These are phyloP conservation scores for Conticribra weissflogii DNA, from an alignment of 108 stramenopile genomes.

Conservation along the genomic window DNA sequence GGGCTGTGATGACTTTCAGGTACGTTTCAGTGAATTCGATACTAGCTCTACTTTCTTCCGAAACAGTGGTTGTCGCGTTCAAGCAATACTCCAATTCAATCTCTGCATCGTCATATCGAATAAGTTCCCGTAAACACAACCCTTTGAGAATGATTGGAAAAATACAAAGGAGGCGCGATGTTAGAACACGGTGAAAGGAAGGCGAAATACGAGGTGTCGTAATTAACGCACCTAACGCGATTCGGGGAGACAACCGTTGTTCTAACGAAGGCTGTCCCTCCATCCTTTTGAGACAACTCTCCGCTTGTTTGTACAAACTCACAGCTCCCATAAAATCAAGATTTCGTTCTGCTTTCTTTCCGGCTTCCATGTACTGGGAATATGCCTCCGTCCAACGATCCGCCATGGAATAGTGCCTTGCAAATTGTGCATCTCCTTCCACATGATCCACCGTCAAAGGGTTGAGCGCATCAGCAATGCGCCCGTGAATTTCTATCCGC, in stretches of 20 bases:
- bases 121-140: slow-evolving; percentile 31
- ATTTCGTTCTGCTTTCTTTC: slow-evolving; percentile 27
- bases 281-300: slow-evolving; percentile 9
- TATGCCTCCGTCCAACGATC: slow-evolving; percentile 36
- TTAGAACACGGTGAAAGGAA: too few relatives aligned
- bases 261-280: slow-evolving; percentile 6
- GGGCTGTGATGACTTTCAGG: slow-evolving; percentile 30
- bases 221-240: too few relatives aligned
- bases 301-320: slow-evolving; percentile 36
- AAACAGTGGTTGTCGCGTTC: slow-evolving; percentile 15
- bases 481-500: slow-evolving; percentile 31
- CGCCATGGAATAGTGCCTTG: slow-evolving; percentile 32
- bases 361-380: slow-evolving; percentile 44
- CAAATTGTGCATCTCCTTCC: slow-evolving; percentile 16
- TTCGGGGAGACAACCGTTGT: slow-evolving; percentile 17
- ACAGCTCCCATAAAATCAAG: slow-evolving; percentile 29
- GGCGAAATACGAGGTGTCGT: too few relatives aligned
- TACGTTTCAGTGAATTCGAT: slow-evolving; percentile 12
- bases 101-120: slow-evolving; percentile 42
- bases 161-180: too few relatives aligned
- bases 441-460: slow-evolving; percentile 4
- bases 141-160: too few relatives aligned
- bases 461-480: slow-evolving; percentile 21
- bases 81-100: slow-evolving; percentile 31
- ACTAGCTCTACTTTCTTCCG: slow-evolving; percentile 14